A percentile compares a stretch with the other conserved stretches of the same genome.
These are phyloP conservation scores for Sordariomycetes sp. DNA, from an alignment of 2,329 filamentous ascomycete species.

Conservation along the genomic window DNA sequence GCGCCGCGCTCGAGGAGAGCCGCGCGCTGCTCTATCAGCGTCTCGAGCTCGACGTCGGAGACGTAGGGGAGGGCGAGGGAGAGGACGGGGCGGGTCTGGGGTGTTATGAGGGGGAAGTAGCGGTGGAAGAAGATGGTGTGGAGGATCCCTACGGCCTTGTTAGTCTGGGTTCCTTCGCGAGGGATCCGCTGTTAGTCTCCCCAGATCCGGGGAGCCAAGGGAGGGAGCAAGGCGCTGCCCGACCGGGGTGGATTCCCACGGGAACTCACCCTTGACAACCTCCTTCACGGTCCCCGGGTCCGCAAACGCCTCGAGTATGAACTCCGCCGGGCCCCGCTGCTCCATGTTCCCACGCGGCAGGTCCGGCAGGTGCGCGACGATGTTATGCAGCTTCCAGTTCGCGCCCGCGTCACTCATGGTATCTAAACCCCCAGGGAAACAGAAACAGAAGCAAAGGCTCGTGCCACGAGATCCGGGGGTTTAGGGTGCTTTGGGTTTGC, in stretches of 20 bases:
- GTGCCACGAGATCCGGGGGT: neutral
- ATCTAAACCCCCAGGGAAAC: neutral
- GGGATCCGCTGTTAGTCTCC: too few relatives aligned
- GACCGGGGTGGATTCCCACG: constrained; percentile 6
- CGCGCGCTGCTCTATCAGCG: constrained; percentile 81
- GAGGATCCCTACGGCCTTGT: constrained; percentile 49
- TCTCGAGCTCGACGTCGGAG: constrained; percentile 81
- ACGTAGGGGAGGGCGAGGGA: constrained; percentile 84
- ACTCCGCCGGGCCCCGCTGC: constrained; percentile 57
- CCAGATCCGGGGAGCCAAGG: too few relatives aligned
- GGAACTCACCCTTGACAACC: constrained; percentile 67
- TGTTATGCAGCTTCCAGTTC: constrained; percentile 3
- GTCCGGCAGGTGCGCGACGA: constrained; percentile 3
- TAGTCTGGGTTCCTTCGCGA: too few relatives aligned
- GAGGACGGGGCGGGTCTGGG: constrained; percentile 75
- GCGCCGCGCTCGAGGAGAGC: constrained; percentile 53
- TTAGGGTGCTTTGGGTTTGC: neutral
- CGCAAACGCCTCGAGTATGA: constrained; percentile 86
- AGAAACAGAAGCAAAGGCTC: neutral
- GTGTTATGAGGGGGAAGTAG: constrained; percentile 79
- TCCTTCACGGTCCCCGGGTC: constrained; percentile 84
- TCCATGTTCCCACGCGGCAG: constrained; percentile 23
- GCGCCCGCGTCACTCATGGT: constrained; percentile 1
- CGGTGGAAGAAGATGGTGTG: constrained; percentile 99
- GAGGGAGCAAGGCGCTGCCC: too few relatives aligned